Evolutionary conservation across 2,329 filamentous ascomycete species (phyloP).

Genomic region (Aspergillus eucalypticola): DNA sequence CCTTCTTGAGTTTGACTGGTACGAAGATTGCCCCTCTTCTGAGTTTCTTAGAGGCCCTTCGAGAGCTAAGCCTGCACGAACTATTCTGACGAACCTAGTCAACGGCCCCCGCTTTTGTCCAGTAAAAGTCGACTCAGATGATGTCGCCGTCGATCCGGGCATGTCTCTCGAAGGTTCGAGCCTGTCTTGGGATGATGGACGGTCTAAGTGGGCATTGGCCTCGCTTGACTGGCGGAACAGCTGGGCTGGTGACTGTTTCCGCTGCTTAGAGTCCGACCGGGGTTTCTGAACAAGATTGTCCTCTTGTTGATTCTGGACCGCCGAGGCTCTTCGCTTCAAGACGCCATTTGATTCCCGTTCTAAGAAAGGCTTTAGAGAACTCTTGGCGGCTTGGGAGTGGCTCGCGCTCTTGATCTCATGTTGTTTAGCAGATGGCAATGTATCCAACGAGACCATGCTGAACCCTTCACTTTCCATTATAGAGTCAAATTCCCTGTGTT

Average conservation of each 20-base stretch:
- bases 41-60: constrained; percentile 34
- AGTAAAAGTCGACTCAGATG: constrained; percentile 6
- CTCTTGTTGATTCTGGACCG: constrained; percentile 17
- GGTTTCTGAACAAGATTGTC: constrained; percentile 18
- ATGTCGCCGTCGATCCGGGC: constrained; percentile 19
- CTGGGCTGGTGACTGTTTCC: background rate
- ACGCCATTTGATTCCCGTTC: constrained; percentile 31
- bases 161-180: constrained; percentile 8
- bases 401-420: constrained; percentile 36
- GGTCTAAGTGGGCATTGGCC: background rate
- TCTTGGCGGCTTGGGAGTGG: constrained; percentile 30
- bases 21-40: background rate
- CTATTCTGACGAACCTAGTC: constrained; percentile 34
- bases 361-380: constrained; percentile 29
- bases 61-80: constrained; percentile 42
- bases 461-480: constrained; percentile 60
- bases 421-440: constrained; percentile 52
- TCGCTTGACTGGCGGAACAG: background rate
- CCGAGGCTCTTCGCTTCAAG: constrained; percentile 29
- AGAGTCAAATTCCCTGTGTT: constrained; percentile 53
- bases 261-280: constrained; percentile 2
- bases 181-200: background rate
- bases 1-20: constrained; percentile 9
- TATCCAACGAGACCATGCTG: constrained; percentile 59
- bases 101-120: constrained; percentile 21